Conservation (phyloP, 768 basidiomycete genomes). For the Dictyophora rubrovolvata region DNA sequence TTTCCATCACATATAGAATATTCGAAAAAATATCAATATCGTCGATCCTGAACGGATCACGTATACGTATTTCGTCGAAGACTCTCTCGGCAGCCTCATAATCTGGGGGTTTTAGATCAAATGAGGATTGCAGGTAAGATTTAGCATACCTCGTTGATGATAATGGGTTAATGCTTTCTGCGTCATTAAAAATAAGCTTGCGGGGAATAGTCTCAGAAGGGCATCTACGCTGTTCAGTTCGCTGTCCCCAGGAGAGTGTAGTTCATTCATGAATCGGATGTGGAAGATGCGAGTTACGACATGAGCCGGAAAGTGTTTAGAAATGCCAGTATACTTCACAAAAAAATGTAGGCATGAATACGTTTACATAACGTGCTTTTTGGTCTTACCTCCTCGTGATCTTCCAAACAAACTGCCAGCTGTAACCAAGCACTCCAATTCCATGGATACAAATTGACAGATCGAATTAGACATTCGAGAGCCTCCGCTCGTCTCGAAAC, state of each 20-base stretch:
- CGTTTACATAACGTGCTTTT: not conserved
- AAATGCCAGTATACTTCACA: constrained; percentile 1
- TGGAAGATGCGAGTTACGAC: constrained; percentile 48
- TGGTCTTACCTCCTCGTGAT: constrained; percentile 69
- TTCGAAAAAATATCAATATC: constrained; percentile 95
- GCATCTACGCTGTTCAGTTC: constrained; percentile 76
- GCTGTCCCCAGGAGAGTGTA: constrained; percentile 81
- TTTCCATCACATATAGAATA: constrained; percentile 92
- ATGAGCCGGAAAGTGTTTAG: constrained; percentile 8
- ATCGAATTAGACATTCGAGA: constrained; percentile 67
- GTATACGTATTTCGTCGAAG: constrained; percentile 70
- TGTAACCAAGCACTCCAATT: constrained; percentile 93
- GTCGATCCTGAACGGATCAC: constrained; percentile 86
- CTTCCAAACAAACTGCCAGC: constrained; percentile 67
- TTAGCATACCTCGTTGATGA: constrained; percentile 69
- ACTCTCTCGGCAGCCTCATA: constrained; percentile 77
- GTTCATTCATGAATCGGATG: constrained; percentile 79
- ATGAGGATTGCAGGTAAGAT: not conserved
- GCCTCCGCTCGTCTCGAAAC: constrained; percentile 76
- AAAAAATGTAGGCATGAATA: not conserved
- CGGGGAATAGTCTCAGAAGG: constrained; percentile 68
- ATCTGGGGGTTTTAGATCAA: constrained; percentile 37
- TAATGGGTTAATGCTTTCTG: constrained; percentile 80
- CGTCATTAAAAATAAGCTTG: constrained; percentile 78
- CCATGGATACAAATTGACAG: constrained; percentile 73